phyloP scores from a whole-genome alignment of 441 rosid genomes.

The Isatis lusitanica region DNA sequence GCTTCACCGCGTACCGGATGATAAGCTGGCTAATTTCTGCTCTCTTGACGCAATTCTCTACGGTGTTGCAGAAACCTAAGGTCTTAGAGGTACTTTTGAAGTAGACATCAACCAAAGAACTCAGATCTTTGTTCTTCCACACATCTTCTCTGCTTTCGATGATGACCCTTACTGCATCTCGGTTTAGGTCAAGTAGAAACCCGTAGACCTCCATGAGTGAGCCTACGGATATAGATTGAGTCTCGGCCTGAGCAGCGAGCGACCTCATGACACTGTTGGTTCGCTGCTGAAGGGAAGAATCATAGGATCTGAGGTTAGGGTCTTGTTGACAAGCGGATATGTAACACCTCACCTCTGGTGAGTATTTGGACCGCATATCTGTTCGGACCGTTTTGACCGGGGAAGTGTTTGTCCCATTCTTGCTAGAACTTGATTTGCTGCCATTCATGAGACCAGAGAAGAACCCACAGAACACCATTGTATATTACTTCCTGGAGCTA shows the following conservation, averaged over 20 bases:
- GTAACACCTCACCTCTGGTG: constrained; percentile 24
- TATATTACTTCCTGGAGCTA: background rate
- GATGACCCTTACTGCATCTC: background rate
- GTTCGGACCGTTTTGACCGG: constrained; percentile 9
- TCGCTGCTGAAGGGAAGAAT: background rate
- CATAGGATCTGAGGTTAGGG: constrained; percentile 17
- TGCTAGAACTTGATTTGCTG: background rate
- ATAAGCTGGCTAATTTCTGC: background rate
- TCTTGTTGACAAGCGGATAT: constrained; percentile 20
- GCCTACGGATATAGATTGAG: background rate
- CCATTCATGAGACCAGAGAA: background rate
- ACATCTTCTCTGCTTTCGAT: constrained; percentile 19
- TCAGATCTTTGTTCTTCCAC: constrained; percentile 17
- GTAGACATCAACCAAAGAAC: constrained; percentile 20
- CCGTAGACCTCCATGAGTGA: constrained; percentile 28
- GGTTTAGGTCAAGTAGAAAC: constrained; percentile 14
- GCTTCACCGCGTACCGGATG: constrained; percentile 22
- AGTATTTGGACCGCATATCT: constrained; percentile 21
- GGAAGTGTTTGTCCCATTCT: background rate
- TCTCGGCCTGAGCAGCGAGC: background rate
- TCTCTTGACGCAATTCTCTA: constrained; percentile 18
- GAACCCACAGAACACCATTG: constrained; percentile 27
- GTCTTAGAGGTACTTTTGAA: constrained; percentile 14
- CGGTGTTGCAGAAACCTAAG: constrained; percentile 23
- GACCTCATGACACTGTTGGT: constrained; percentile 18